Percentiles rank a stretch among this genome's conserved stretches.
These are phyloP conservation scores for Abortiporus biennis DNA, from an alignment of 1,284 basidiomycete species.

Conservation along the genomic window DNA sequence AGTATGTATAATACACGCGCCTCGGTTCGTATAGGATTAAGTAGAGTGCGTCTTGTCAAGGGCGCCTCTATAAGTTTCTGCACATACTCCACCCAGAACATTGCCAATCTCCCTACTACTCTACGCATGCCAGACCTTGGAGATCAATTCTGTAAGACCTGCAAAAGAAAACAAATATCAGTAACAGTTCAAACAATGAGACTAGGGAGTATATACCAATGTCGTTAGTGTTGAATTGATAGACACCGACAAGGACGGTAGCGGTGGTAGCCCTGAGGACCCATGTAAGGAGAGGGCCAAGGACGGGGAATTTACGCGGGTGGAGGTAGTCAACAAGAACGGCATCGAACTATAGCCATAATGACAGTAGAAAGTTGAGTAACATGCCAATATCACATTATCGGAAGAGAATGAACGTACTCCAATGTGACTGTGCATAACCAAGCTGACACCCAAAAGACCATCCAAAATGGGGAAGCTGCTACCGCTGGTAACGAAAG, in stretches of 20 bases:
- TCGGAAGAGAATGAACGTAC: constrained; percentile 39
- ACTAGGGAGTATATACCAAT: constrained; percentile 57
- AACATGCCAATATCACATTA: not conserved
- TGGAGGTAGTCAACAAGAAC: constrained; percentile 88
- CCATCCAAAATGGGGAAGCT: constrained; percentile 85
- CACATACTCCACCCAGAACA: not conserved
- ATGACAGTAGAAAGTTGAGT: not conserved
- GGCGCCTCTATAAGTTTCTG: too few relatives aligned
- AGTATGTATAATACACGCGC: too few relatives aligned
- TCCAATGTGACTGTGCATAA: constrained; percentile 95
- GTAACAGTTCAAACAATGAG: constrained; percentile 7
- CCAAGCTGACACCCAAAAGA: constrained; percentile 77
- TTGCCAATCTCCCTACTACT: too few relatives aligned
- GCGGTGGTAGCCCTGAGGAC: constrained; percentile 73
- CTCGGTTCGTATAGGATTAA: too few relatives aligned
- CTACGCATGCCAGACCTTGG: constrained; percentile 26
- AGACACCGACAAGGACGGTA: constrained; percentile 86
- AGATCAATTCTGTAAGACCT: constrained; percentile 28
- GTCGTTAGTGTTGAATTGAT: constrained; percentile 97
- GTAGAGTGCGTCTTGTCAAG: too few relatives aligned
- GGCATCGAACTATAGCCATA: constrained; percentile 54
- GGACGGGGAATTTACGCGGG: constrained; percentile 83
- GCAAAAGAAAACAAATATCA: not conserved
- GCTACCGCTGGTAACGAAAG: constrained; percentile 67
- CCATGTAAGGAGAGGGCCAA: constrained; percentile 75